Conservation (phyloP, 441 rosid species). For the Populus hybrid region DNA sequence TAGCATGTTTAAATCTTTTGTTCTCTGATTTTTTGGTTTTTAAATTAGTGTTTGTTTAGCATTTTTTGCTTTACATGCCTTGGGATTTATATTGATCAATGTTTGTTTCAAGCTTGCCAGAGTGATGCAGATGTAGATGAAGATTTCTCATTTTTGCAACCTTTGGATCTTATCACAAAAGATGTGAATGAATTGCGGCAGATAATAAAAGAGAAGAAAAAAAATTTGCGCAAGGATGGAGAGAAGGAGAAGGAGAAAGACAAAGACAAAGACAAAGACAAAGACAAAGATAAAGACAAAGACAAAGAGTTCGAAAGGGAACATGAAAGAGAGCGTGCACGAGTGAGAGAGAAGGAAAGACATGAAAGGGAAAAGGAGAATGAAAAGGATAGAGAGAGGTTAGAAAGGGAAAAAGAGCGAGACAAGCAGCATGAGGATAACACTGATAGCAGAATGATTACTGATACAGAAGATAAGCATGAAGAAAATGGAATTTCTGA, state of each 20-base stretch:
- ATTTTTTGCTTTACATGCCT: constrained; percentile 7
- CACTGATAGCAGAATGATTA: constrained; percentile 43
- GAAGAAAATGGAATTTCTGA: constrained; percentile 61
- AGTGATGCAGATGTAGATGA: constrained; percentile 78
- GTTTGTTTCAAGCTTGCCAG: constrained; percentile 49
- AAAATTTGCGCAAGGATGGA: constrained; percentile 52
- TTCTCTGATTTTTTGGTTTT: constrained; percentile 3
- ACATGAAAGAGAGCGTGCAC: constrained; percentile 42
- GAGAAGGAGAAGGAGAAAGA: constrained; percentile 44
- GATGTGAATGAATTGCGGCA: constrained; percentile 74
- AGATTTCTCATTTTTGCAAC: constrained; percentile 95
- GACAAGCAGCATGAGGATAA: constrained; percentile 60
- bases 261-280: constrained; percentile 35
- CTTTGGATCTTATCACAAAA: constrained; percentile 92
- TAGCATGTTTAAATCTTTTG: constrained; percentile 33
- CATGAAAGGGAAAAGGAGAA: constrained; percentile 41
- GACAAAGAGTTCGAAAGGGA: constrained; percentile 43
- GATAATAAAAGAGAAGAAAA: constrained; percentile 76
- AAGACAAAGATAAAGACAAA: constrained; percentile 45
- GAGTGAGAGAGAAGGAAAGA: constrained; percentile 51
- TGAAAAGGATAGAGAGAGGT: constrained; percentile 42
- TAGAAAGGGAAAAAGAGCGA: constrained; percentile 49
- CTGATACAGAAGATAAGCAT: constrained; percentile 53
- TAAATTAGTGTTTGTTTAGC: not conserved
- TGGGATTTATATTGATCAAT: constrained; percentile 29